A percentile compares a stretch with the other conserved stretches of the same genome.
These are phyloP conservation scores for Ogataea angusta DNA, from an alignment of 805 yeast species.

Conservation along the genomic window DNA sequence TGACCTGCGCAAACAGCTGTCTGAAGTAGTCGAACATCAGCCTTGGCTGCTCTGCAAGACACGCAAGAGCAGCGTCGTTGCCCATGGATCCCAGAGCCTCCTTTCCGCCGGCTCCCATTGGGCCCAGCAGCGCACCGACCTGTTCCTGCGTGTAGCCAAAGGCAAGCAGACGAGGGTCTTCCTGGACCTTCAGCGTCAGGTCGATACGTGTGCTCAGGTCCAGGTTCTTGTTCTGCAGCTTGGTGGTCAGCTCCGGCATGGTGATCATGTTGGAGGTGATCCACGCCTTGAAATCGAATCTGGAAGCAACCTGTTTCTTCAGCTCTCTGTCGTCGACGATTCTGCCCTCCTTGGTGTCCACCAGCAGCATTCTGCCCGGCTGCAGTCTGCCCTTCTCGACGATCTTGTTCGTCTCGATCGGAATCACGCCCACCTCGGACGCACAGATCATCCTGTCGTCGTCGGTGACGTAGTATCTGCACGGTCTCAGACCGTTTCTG, in stretches of 20 bases:
- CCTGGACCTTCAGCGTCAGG: constrained; percentile 51
- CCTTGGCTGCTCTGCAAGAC: constrained; percentile 89
- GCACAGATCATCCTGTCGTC: constrained; percentile 97
- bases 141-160: constrained; percentile 96
- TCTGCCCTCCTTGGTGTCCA: constrained; percentile 89
- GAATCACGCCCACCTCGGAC: constrained; percentile 96
- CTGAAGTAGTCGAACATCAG: constrained; percentile 90
- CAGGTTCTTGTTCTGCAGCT: constrained; percentile 45
- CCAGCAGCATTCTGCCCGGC: constrained; percentile 94
- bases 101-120: constrained; percentile 90
- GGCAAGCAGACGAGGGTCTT: constrained; percentile 80
- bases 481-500: constrained; percentile 96
- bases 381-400: constrained; percentile 90
- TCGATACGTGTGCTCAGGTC: constrained; percentile 27
- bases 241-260: constrained; percentile 67
- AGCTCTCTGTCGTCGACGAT: constrained; percentile 91
- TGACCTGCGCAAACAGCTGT: constrained; percentile 95
- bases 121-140: constrained; percentile 74
- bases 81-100: constrained; percentile 99
- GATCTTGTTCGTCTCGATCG: constrained; percentile 76
- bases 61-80: constrained; percentile 93
- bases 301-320: constrained; percentile 71
- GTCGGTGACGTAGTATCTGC: constrained; percentile 92
- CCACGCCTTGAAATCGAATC: constrained; percentile 94
- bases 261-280: constrained; percentile 80